A percentile compares a stretch with the other conserved stretches of the same genome.
Evolutionary conservation across 2,329 filamentous ascomycete genomes (phyloP).

Genomic region (Colletotrichum tropicicola): DNA sequence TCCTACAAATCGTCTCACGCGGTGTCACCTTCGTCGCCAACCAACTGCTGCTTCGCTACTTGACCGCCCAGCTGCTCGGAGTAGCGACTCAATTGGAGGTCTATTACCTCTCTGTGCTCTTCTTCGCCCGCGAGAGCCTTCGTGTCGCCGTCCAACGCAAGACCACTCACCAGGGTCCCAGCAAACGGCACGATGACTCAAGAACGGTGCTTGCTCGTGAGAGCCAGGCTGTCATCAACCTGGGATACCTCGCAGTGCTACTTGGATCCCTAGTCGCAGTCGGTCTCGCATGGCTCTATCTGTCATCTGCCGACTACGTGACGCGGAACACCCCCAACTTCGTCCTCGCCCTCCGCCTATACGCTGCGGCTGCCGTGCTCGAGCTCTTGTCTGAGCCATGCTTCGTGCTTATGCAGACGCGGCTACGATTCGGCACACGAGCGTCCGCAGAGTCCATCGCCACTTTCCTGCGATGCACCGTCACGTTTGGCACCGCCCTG

Average conservation of each 20-base stretch:
- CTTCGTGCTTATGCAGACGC: slow-evolving; percentile 87
- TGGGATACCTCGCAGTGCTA: slow-evolving; percentile 81
- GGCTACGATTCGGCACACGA: slow-evolving; percentile 80
- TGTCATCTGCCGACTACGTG: slow-evolving; percentile 57
- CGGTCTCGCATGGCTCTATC: slow-evolving; percentile 74
- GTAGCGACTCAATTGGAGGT: slow-evolving; percentile 91
- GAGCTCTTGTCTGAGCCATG: slow-evolving; percentile 89
- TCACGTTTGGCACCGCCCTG: slow-evolving; percentile 76
- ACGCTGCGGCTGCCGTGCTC: slow-evolving; percentile 66
- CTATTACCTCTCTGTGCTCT: slow-evolving; percentile 91
- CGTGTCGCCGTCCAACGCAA: slow-evolving; percentile 92
- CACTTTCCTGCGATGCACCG: slow-evolving; percentile 78
- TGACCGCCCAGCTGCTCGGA: slow-evolving; percentile 86
- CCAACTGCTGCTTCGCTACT: slow-evolving; percentile 86
- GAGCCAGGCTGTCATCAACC: slow-evolving; percentile 84
- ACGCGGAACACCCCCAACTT: slow-evolving; percentile 72
- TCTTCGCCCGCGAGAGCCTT: slow-evolving; percentile 91
- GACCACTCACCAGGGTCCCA: slow-evolving; percentile 18
- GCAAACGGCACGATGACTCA: slow-evolving; percentile 35
- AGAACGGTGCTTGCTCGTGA: slow-evolving; percentile 44
- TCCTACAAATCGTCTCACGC: slow-evolving; percentile 88
- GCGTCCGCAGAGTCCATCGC: slow-evolving; percentile 86
- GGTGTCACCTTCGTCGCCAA: slow-evolving; percentile 91
- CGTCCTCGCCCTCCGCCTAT: slow-evolving; percentile 59
- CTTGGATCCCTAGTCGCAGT: slow-evolving; percentile 74